A percentile compares a stretch with the other conserved stretches of the same genome.
phyloP scores from a whole-genome alignment of 768 basidiomycete species.

The Artomyces pyxidatus region DNA sequence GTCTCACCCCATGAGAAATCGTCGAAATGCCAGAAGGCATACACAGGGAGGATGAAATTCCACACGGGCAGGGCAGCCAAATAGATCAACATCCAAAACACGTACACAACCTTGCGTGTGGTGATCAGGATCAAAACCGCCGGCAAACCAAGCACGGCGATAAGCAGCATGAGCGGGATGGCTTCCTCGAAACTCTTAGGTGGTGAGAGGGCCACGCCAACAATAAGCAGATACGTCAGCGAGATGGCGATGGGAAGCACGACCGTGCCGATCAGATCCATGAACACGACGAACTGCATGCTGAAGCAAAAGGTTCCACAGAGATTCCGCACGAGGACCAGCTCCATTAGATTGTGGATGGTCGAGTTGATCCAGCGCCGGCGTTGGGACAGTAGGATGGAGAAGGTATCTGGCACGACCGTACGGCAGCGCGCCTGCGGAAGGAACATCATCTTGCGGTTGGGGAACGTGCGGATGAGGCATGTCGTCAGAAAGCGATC shows the following conservation, averaged over 20 bases:
- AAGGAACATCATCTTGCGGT: slow-evolving; percentile 99
- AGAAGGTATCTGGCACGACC: slow-evolving; percentile 93
- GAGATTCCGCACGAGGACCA: slow-evolving; percentile 91
- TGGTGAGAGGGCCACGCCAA: slow-evolving; percentile 70
- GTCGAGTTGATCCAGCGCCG: slow-evolving; percentile 99
- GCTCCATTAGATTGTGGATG: slow-evolving; percentile 98
- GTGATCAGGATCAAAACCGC: slow-evolving; percentile 90
- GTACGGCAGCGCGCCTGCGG: slow-evolving; percentile 94
- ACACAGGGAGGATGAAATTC: slow-evolving; percentile 91
- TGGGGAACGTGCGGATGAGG: slow-evolving; percentile 93
- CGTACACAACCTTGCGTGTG: slow-evolving; percentile 90
- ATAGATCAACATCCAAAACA: slow-evolving; percentile 98
- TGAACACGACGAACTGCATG: slow-evolving; percentile 99
- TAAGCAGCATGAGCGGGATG: slow-evolving; percentile 85
- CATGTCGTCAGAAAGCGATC: slow-evolving; percentile 98
- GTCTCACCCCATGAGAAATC: slow-evolving; percentile 99
- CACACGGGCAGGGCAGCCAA: slow-evolving; percentile 88
- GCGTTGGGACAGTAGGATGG: slow-evolving; percentile 88
- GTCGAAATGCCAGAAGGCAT: slow-evolving; percentile 99
- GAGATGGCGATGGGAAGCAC: slow-evolving; percentile 91
- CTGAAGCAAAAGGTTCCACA: slow-evolving; percentile 99
- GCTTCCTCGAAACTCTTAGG: slow-evolving; percentile 85
- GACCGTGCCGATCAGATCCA: slow-evolving; percentile 88
- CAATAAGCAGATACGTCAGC: slow-evolving; percentile 83
- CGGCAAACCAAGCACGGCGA: slow-evolving; percentile 89